Evolutionary conservation across 1,139 yeast genomes (phyloP).

Genomic region (Zygoascus meyerae): DNA sequence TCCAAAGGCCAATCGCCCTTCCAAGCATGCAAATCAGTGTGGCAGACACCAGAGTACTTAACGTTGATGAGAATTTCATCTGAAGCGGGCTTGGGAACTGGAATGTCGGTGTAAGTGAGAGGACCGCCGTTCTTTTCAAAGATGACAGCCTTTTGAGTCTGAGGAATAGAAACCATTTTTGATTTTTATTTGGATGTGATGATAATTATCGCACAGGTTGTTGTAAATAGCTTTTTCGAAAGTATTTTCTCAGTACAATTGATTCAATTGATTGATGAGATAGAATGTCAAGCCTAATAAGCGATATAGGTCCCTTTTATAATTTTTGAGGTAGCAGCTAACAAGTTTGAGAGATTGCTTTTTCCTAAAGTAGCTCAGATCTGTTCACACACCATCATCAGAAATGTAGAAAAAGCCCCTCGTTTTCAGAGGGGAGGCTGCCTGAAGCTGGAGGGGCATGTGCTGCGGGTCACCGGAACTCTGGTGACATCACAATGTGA

Average conservation of each 20-base stretch:
- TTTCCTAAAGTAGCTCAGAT: too few species aligned
- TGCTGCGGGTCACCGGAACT: too few species aligned
- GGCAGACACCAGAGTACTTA: slow-evolving; percentile 64
- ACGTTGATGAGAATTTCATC: slow-evolving; percentile 58
- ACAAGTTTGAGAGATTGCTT: too few species aligned
- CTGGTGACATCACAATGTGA: too few species aligned
- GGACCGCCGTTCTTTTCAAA: slow-evolving; percentile 67
- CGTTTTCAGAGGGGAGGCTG: too few species aligned
- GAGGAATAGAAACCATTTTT: slow-evolving; percentile 39
- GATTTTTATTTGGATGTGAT: not conserved
- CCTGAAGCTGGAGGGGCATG: too few species aligned
- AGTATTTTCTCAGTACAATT: not conserved
- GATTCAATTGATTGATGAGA: not conserved
- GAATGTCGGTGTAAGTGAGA: slow-evolving; percentile 54
- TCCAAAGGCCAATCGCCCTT: slow-evolving; percentile 67
- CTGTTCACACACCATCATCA: too few species aligned
- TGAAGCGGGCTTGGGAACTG: slow-evolving; percentile 56
- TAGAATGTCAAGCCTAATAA: not conserved
- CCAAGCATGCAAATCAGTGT: slow-evolving; percentile 68
- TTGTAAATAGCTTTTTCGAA: not conserved
- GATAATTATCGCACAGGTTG: not conserved
- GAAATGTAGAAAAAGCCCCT: too few species aligned
- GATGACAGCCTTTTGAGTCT: slow-evolving; percentile 64
- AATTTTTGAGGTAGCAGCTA: not conserved
- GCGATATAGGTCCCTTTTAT: not conserved